Conservation (phyloP, 495 filamentous ascomycete genomes). For the Cercophora samala region DNA sequence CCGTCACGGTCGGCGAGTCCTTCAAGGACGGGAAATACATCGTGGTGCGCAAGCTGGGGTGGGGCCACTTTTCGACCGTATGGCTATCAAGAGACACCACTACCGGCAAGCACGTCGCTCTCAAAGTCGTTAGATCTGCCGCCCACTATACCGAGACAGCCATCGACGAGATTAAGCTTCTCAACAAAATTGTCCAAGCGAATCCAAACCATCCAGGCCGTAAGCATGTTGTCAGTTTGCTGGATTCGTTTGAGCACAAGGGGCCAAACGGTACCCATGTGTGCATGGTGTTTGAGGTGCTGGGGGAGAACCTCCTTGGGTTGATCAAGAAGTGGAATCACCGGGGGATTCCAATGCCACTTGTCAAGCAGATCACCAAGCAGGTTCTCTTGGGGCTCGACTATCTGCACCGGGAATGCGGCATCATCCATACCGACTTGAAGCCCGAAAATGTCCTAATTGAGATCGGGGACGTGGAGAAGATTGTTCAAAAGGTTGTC, state of each 20-base stretch:
- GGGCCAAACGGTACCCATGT: constrained; percentile 94
- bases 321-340: constrained; percentile 99
- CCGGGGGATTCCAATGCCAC: constrained; percentile 87
- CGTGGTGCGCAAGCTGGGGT: constrained; percentile 93
- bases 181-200: constrained; percentile 93
- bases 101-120: constrained; percentile 88
- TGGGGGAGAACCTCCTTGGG: constrained; percentile 92
- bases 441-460: constrained; percentile 99
- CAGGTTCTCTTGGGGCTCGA: constrained; percentile 94
- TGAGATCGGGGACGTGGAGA: constrained; percentile 97
- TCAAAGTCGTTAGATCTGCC: constrained; percentile 96
- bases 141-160: constrained; percentile 99
- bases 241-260: constrained; percentile 97
- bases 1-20: constrained; percentile 85
- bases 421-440: constrained; percentile 97
- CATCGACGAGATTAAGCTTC: constrained; percentile 96
- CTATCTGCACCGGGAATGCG: constrained; percentile 95
- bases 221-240: constrained; percentile 87
- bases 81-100: constrained; percentile 94
- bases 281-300: constrained; percentile 98
- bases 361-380: constrained; percentile 98
- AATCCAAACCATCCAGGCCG: constrained; percentile 91
- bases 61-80: constrained; percentile 98
- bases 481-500: constrained; percentile 92
- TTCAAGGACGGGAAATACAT: constrained; percentile 98